Conservation (phyloP, 2,329 filamentous ascomycete genomes). For the Sporothrix euskadiensis region DNA sequence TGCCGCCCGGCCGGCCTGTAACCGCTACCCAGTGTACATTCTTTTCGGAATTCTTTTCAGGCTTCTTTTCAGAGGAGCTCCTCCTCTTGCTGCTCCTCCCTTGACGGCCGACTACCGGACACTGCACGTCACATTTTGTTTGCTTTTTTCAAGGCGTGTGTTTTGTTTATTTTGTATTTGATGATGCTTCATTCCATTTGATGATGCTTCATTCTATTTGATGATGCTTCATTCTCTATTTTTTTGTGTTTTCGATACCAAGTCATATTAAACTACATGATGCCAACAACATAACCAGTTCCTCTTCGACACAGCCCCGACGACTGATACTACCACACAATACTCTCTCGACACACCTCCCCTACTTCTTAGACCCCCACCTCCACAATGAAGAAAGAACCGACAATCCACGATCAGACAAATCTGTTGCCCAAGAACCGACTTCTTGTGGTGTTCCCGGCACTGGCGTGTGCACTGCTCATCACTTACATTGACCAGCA, state of each 20-base stretch:
- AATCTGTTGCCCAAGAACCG: slow-evolving; percentile 57
- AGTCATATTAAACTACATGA: no score
- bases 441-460: slow-evolving; percentile 52
- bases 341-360: neutral
- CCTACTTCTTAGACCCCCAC: neutral
- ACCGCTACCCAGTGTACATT: neutral
- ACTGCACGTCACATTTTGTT: neutral
- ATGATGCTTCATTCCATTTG: neutral
- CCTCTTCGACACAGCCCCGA: neutral
- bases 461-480: slow-evolving; percentile 55
- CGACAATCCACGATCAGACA: slow-evolving; percentile 44
- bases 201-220: neutral
- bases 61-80: neutral
- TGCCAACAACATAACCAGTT: neutral
- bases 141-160: neutral
- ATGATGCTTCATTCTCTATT: neutral
- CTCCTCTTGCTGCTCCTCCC: neutral
- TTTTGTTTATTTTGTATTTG: neutral
- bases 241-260: neutral
- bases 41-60: neutral
- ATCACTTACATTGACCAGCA: slow-evolving; percentile 61
- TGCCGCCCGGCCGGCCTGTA: slow-evolving; percentile 8
- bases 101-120: neutral
- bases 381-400: slow-evolving; percentile 3
- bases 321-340: neutral